phyloP scores from a whole-genome alignment of 768 basidiomycete species.

The Kwoniella bestiolae region DNA sequence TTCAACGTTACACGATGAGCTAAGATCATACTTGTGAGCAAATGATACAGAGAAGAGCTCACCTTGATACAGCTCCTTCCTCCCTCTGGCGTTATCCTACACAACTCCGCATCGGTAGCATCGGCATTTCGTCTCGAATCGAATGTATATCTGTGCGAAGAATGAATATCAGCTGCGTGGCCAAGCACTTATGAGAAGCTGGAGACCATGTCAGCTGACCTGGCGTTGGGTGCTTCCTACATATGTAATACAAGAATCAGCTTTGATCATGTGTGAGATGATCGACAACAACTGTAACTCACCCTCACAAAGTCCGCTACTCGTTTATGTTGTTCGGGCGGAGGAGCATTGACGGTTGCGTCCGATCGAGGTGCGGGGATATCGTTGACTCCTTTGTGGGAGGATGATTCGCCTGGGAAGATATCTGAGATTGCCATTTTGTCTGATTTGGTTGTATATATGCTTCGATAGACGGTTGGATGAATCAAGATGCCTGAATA shows the following conservation, averaged over 20 bases:
- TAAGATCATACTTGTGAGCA: background rate
- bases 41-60: constrained; percentile 12
- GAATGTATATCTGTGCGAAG: constrained; percentile 42
- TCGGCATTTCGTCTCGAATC: constrained; percentile 43
- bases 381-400: constrained; percentile 38
- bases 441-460: background rate
- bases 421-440: constrained; percentile 16
- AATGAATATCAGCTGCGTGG: background rate
- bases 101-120: constrained; percentile 42
- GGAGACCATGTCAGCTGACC: constrained; percentile 24
- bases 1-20: background rate
- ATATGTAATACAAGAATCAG: too few species aligned
- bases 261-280: too few species aligned
- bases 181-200: background rate
- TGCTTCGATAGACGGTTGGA: background rate
- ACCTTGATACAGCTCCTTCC: constrained; percentile 52
- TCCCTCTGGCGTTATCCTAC: constrained; percentile 42
- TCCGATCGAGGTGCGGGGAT: constrained; percentile 49
- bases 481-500: background rate
- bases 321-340: constrained; percentile 41
- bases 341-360: constrained; percentile 43
- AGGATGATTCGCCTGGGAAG: constrained; percentile 11
- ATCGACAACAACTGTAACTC: constrained; percentile 22
- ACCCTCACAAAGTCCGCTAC: constrained; percentile 50
- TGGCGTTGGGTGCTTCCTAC: constrained; percentile 47